Evolutionary conservation across 768 basidiomycete species (phyloP).

Genomic region (Lentinus brumalis): DNA sequence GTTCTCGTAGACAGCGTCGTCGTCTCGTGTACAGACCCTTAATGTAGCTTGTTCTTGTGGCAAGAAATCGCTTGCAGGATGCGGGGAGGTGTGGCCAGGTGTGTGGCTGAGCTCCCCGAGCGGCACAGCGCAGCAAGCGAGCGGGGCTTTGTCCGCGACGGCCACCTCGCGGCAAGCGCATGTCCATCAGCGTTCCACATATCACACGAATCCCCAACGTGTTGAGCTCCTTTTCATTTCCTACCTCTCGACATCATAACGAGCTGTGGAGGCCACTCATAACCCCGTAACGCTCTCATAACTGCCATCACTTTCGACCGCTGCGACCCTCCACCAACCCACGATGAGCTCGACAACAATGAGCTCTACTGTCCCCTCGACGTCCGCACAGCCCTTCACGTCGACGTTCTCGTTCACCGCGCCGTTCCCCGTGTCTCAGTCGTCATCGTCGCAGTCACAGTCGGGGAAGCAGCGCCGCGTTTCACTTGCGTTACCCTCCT

Average conservation of each 20-base stretch:
- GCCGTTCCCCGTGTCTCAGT: too few species aligned
- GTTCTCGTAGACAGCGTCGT: constrained; percentile 32
- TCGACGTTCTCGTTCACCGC: constrained; percentile 68
- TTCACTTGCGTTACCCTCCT: too few species aligned
- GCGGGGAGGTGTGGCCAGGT: too few species aligned
- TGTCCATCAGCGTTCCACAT: constrained; percentile 16
- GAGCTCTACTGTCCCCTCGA: constrained; percentile 14
- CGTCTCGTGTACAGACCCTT: constrained; percentile 18
- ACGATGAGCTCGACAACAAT: constrained; percentile 16
- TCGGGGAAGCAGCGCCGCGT: too few species aligned
- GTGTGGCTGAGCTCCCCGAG: too few species aligned
- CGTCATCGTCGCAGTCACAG: too few species aligned
- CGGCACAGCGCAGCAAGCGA: constrained; percentile 13
- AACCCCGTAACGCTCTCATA: constrained; percentile 1
- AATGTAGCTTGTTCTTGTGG: too few species aligned
- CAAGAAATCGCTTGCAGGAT: too few species aligned
- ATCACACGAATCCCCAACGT: constrained; percentile 21
- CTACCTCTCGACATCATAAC: constrained; percentile 12
- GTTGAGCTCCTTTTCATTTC: constrained; percentile 24
- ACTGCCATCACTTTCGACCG: constrained; percentile 6
- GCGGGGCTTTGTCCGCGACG: too few species aligned
- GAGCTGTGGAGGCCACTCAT: constrained; percentile 16
- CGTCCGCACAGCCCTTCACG: constrained; percentile 39
- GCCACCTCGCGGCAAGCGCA: too few species aligned
- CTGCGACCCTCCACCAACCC: background rate